Percentiles rank a stretch among this genome's conserved stretches.
Evolutionary conservation across 257 asterid species (phyloP).

Genomic region (Knoxia roxburghii): DNA sequence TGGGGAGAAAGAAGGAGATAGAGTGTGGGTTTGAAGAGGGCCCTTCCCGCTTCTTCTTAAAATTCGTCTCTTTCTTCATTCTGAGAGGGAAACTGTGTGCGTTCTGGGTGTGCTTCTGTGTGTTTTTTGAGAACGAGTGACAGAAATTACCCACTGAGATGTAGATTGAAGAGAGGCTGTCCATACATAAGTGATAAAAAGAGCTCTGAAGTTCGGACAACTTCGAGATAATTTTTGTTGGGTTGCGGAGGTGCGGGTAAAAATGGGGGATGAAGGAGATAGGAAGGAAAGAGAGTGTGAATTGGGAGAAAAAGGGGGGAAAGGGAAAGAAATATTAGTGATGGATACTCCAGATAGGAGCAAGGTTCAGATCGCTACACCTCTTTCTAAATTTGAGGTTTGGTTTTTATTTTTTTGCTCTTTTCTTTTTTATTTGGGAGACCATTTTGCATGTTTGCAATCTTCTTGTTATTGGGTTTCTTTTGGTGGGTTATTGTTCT

Average conservation of each 20-base stretch:
- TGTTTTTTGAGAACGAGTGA: constrained; percentile 8
- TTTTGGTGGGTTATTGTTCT: neutral
- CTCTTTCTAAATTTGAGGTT: constrained; percentile 74
- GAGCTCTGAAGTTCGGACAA: neutral
- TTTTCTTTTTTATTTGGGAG: neutral
- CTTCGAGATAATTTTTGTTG: constrained; percentile 22
- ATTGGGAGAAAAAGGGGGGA: constrained; percentile 20
- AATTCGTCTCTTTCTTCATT: constrained; percentile 36
- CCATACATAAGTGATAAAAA: constrained; percentile 9
- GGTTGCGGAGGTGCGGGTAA: constrained; percentile 16
- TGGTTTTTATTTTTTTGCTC: constrained; percentile 19
- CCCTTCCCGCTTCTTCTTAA: constrained; percentile 79
- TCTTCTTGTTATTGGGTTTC: neutral
- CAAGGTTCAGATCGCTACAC: constrained; percentile 66
- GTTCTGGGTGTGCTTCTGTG: constrained; percentile 22
- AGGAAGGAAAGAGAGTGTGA: neutral
- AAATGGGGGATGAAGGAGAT: constrained; percentile 17
- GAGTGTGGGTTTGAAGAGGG: constrained; percentile 4
- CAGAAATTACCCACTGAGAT: neutral
- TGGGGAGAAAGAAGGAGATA: neutral
- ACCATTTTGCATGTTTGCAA: neutral
- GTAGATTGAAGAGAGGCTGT: constrained; percentile 9
- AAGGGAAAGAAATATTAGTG: constrained; percentile 36
- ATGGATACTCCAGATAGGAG: constrained; percentile 91
- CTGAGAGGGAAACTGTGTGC: constrained; percentile 35